Evolutionary conservation across 2,329 filamentous ascomycete genomes (phyloP), one percentile per base, ranked within the genome.

Genomic region (Neofusicoccum laricinum): DNA sequence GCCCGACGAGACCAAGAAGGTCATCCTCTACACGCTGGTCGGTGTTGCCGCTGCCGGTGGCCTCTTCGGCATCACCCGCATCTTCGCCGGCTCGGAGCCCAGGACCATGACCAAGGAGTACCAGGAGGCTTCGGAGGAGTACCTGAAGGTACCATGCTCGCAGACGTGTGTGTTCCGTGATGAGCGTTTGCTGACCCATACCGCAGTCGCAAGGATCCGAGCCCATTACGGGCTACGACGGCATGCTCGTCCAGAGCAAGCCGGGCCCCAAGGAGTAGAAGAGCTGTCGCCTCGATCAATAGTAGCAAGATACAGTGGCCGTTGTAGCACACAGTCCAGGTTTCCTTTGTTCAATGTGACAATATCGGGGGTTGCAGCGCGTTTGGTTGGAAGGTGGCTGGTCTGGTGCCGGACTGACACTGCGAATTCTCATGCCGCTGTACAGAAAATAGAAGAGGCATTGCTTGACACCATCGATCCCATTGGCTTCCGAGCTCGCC

Each of bases 81-180:
- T 85, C 70, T 89, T 91, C 77, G 92, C 90, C 73, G 76, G 70
- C 77, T 86, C 87, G 66, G 75, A 86, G 68, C 95, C 95, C 70
- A 83, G 84, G 79, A 96, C 94, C 74, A 96, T 99, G 93, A 94
- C 85, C 82, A 91, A 92, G 85, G 95, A 99, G 82, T 98, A 91
- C 88, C 92, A 99, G 84, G 93, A 98, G 84, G 90, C 90, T 72
- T 86, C 89, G 71, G 97, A 99, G 81, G 95, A 97, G 84, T 95
- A 91, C 80, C 85, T 97, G 79, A 93, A 88, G 87, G 94, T 96
- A 82, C 73, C 88, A 81, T 64, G 17, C 45, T 45, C n/a, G 40
- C 53, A 7, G 38, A 15, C 5, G n/a, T 21, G 15, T 7, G 25
- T 32, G 12, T 12, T 32, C 25, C 11, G 21, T 14, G 4, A 21